Percentiles rank a stretch among this genome's conserved stretches.
Evolutionary conservation across 164 flowering plant species (phyloP).

Genomic region (Tetracentron sinense): DNA sequence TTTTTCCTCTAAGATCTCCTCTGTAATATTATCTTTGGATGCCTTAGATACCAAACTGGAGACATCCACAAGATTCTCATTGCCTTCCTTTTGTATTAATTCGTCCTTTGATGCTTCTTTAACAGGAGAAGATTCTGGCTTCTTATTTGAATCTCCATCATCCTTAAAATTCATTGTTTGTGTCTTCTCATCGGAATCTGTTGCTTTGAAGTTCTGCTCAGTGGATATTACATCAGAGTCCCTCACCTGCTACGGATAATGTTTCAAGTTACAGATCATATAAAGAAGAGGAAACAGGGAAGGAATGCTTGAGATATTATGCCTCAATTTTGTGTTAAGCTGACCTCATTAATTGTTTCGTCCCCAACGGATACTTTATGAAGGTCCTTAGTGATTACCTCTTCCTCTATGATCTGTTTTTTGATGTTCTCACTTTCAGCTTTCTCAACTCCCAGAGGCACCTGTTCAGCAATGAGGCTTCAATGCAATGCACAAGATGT

Average conservation of each 20-base stretch:
- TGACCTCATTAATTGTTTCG: slow-evolving; percentile 23
- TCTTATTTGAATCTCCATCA: slow-evolving; percentile 8
- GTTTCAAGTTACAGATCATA: background rate
- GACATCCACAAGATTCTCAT: background rate
- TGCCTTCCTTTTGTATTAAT: background rate
- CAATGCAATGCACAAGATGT: background rate
- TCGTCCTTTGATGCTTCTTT: slow-evolving; percentile 7
- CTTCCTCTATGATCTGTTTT: slow-evolving; percentile 17
- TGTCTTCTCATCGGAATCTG: slow-evolving; percentile 3
- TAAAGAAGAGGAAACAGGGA: background rate
- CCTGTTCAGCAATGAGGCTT: slow-evolving; percentile 13
- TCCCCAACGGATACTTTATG: slow-evolving; percentile 7
- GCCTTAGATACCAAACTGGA: slow-evolving; percentile 1
- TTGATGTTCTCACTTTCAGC: slow-evolving; percentile 17
- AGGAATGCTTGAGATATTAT: background rate
- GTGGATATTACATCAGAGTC: slow-evolving; percentile 1
- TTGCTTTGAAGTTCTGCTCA: slow-evolving; percentile 2
- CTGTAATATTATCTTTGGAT: slow-evolving; percentile 6
- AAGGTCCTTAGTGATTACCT: slow-evolving; percentile 1
- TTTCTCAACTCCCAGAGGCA: slow-evolving; percentile 12
- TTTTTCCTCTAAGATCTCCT: slow-evolving; percentile 9
- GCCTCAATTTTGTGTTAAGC: slow-evolving; percentile 2
- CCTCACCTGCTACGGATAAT: slow-evolving; percentile 7
- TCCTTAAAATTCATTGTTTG: slow-evolving; percentile 5
- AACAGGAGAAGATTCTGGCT: slow-evolving; percentile 5